Conservation (phyloP, 2,329 filamentous ascomycete genomes). For the Xylaria digitata region DNA sequence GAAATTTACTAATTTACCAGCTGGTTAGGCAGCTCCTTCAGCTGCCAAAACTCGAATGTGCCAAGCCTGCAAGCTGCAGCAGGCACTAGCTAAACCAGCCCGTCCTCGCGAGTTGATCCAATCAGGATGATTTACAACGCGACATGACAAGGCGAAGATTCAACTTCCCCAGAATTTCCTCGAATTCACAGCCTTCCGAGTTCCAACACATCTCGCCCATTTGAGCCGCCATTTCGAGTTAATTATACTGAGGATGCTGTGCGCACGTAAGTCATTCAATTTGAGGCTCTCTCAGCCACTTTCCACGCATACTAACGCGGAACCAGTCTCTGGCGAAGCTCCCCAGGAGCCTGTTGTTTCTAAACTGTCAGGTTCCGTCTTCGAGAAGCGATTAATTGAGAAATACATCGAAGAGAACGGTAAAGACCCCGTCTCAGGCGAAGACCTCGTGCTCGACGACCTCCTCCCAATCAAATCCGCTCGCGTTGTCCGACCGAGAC, state of each 20-base stretch:
- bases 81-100: neutral
- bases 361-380: slow-evolving; percentile 93
- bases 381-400: slow-evolving; percentile 94
- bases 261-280: slow-evolving; percentile 55
- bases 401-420: slow-evolving; percentile 94
- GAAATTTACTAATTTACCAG: too few relatives aligned
- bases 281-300: neutral
- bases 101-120: slow-evolving; percentile 14
- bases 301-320: slow-evolving; percentile 38
- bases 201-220: slow-evolving; percentile 13
- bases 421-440: slow-evolving; percentile 89
- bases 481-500: slow-evolving; percentile 86
- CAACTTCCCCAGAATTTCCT: slow-evolving; percentile 21
- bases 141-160: slow-evolving; percentile 30
- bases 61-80: slow-evolving; percentile 8
- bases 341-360: slow-evolving; percentile 95
- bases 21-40: too few relatives aligned
- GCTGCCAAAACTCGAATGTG: too few relatives aligned
- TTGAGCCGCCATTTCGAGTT: slow-evolving; percentile 29
- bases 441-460: slow-evolving; percentile 85
- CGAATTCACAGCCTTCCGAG: slow-evolving; percentile 19
- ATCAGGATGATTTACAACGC: slow-evolving; percentile 34
- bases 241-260: slow-evolving; percentile 56
- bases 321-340: slow-evolving; percentile 90
- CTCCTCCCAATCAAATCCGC: slow-evolving; percentile 87